Percentiles rank a stretch among this genome's conserved stretches.
Evolutionary conservation across 352 stramenopile species (phyloP).

Genomic region (Phytopythium delawarense): DNA sequence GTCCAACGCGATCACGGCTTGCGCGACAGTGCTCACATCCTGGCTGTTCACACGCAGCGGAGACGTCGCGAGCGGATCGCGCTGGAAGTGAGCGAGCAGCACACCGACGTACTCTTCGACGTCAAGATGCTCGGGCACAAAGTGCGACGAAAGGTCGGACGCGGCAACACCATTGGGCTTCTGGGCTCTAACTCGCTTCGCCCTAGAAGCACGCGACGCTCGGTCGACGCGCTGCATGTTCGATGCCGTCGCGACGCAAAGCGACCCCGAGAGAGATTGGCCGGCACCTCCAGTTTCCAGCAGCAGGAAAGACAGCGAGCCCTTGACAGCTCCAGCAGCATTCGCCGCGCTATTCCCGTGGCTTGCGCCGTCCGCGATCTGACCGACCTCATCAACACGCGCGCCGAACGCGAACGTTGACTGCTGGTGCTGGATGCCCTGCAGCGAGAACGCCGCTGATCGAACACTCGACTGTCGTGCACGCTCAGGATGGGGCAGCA

Average conservation of each 20-base stretch:
- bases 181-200: not conserved
- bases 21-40: slow-evolving; percentile 43
- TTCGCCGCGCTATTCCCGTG: slow-evolving; percentile 27
- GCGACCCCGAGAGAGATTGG: slow-evolving; percentile 25
- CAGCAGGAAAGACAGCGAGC: slow-evolving; percentile 70
- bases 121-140: slow-evolving; percentile 27
- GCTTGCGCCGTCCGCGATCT: not conserved
- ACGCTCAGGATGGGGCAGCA: slow-evolving; percentile 32
- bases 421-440: slow-evolving; percentile 45
- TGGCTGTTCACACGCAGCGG: slow-evolving; percentile 37
- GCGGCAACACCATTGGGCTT: not conserved
- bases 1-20: slow-evolving; percentile 54
- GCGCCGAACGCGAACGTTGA: slow-evolving; percentile 49
- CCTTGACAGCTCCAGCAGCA: slow-evolving; percentile 26
- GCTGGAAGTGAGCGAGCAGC: slow-evolving; percentile 56
- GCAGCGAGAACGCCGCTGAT: slow-evolving; percentile 56
- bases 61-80: slow-evolving; percentile 34
- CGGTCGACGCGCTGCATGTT: slow-evolving; percentile 61
- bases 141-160: slow-evolving; percentile 19
- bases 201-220: not conserved
- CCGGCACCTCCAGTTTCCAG: slow-evolving; percentile 31
- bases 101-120: slow-evolving; percentile 59
- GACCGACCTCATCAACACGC: slow-evolving; percentile 26
- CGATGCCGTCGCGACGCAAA: slow-evolving; percentile 63
- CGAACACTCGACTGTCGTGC: slow-evolving; percentile 44